Conservation (phyloP, 768 basidiomycete genomes). For the Pleurotus pulmonarius region DNA sequence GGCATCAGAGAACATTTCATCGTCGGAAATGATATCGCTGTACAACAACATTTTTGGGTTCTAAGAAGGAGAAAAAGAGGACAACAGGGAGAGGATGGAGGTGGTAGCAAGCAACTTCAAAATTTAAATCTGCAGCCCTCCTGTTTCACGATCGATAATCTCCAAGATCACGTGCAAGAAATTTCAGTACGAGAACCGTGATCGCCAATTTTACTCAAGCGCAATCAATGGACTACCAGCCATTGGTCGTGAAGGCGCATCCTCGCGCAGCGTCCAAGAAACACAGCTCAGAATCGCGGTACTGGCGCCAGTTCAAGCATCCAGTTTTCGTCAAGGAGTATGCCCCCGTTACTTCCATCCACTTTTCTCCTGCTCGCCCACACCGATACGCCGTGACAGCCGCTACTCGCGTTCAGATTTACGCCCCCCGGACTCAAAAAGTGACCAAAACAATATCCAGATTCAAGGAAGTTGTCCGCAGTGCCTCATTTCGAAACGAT, state of each 20-base stretch:
- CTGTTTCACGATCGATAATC: constrained; percentile 29
- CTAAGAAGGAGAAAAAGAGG: constrained; percentile 11
- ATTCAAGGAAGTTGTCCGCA: constrained; percentile 94
- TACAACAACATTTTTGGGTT: constrained; percentile 65
- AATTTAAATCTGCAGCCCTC: constrained; percentile 13
- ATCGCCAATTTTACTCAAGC: constrained; percentile 15
- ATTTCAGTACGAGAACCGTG: constrained; percentile 16
- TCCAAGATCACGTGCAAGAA: constrained; percentile 24
- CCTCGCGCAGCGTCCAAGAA: constrained; percentile 49
- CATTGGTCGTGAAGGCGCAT: constrained; percentile 64
- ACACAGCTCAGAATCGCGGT: constrained; percentile 71
- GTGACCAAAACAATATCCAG: constrained; percentile 94
- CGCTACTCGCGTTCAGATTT: constrained; percentile 90
- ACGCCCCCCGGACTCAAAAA: constrained; percentile 94
- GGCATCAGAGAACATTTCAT: constrained; percentile 95
- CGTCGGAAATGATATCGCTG: constrained; percentile 64
- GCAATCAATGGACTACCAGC: constrained; percentile 72
- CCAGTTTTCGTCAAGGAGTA: constrained; percentile 98
- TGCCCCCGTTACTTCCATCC: constrained; percentile 90
- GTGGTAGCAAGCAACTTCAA: constrained; percentile 9
- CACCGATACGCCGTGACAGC: constrained; percentile 96
- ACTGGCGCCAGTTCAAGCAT: constrained; percentile 85
- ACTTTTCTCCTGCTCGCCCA: constrained; percentile 84
- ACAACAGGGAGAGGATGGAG: constrained; percentile 17
- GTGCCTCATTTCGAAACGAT: constrained; percentile 84